phyloP scores from a whole-genome alignment of 371 early-diverging fungal species.

The Mortierella polycephala region DNA sequence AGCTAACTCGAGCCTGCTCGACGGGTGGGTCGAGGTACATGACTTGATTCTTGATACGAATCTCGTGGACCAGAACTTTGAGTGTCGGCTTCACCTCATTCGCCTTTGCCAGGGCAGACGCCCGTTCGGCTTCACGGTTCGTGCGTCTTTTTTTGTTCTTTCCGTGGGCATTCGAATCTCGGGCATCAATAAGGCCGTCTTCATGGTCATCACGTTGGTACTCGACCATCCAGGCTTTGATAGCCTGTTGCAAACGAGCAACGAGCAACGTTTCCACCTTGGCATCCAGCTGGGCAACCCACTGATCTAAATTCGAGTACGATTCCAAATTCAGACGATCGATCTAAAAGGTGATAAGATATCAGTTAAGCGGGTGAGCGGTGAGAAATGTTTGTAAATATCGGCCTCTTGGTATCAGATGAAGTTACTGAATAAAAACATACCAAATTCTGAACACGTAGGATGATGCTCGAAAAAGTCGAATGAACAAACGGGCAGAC shows the following conservation, averaged over 20 bases:
- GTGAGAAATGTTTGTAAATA: too few relatives aligned
- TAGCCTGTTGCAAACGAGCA: conserved; percentile 80
- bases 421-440: conserved; percentile 12
- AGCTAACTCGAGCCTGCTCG: conserved; percentile 90
- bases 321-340: conserved; percentile 94
- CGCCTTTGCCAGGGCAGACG: conserved; percentile 53
- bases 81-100: conserved; percentile 71
- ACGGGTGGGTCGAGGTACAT: conserved; percentile 97
- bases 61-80: conserved; percentile 80
- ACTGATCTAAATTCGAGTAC: conserved; percentile 91
- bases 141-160: conserved; percentile 59
- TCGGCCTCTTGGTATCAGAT: not conserved
- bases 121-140: conserved; percentile 55
- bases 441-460: conserved; percentile 86
- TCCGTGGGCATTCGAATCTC: conserved; percentile 55
- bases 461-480: conserved; percentile 76
- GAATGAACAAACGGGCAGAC: conserved; percentile 80
- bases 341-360: conserved; percentile 58
- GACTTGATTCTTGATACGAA: conserved; percentile 92
- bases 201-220: conserved; percentile 73
- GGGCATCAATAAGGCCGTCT: conserved; percentile 57
- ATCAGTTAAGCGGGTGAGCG: not conserved
- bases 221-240: conserved; percentile 79
- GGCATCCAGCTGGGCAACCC: conserved; percentile 87
- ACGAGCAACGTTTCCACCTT: conserved; percentile 86